Conservation (phyloP, 495 filamentous ascomycete species). For the Talaromyces nanjingensis region DNA sequence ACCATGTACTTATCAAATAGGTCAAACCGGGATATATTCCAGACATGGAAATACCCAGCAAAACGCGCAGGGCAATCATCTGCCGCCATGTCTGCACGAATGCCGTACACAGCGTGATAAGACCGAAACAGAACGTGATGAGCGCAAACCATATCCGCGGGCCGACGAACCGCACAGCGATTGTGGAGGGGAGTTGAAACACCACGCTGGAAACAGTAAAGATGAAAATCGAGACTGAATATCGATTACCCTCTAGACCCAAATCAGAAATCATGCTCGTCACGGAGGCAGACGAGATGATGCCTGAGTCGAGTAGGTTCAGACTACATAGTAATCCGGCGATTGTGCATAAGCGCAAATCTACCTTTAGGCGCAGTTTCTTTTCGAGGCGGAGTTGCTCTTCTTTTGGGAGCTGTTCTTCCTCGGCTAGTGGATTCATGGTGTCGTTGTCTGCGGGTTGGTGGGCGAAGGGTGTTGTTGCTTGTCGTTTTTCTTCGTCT, state of each 20-base stretch:
- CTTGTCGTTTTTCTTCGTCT: conserved; percentile 4
- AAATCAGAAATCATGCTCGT: conserved; percentile 67
- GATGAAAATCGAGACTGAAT: conserved; percentile 70
- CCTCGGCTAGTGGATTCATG: not conserved
- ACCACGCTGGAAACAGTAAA: conserved; percentile 69
- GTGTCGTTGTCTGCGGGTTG: not conserved
- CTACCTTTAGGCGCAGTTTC: conserved; percentile 56
- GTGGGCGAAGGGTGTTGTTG: not conserved
- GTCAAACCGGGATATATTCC: conserved; percentile 68
- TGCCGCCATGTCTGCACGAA: conserved; percentile 64
- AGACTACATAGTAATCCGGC: conserved; percentile 66
- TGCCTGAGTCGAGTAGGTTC: conserved; percentile 67
- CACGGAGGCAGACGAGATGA: conserved; percentile 69
- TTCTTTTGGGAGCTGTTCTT: not conserved
- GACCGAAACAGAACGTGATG: conserved; percentile 62
- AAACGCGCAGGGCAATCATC: conserved; percentile 65
- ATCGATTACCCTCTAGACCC: conserved; percentile 55
- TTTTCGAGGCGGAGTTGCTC: conserved; percentile 23
- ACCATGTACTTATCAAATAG: conserved; percentile 69
- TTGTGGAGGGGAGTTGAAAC: conserved; percentile 68
- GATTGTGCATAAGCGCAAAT: conserved; percentile 68
- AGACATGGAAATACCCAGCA: conserved; percentile 61
- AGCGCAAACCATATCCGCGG: conserved; percentile 61
- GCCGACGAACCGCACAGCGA: conserved; percentile 61
- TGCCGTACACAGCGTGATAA: conserved; percentile 67